Evolutionary conservation across 2,329 filamentous ascomycete species (phyloP), one percentile per base, ranked within the genome.

Genomic region (Ceratocystis alfenasii): DNA sequence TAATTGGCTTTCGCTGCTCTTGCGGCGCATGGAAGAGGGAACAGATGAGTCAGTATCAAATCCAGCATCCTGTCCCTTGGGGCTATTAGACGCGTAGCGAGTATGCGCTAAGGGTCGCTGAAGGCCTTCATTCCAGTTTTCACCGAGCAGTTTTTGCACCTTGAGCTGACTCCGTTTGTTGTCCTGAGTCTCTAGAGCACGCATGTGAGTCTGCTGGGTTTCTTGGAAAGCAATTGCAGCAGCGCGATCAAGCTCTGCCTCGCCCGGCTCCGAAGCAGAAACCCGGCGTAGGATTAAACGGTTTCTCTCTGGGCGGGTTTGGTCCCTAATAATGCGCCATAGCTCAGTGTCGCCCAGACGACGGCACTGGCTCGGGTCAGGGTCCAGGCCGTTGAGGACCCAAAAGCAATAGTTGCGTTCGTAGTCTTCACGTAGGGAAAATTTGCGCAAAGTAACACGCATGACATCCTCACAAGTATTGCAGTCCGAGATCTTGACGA

Each of bases 321-420:
- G 83, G 71, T 96, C 91, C 72, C 90, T 91, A 75, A 95, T 95
- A 65, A 97, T 89, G 68, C 90, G 86, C 81, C 94, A 89, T 10
- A 99, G 79, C 74, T 99, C 94, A 3, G 85, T 87, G 72, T 99
- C 94, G 44, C 87, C 87, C 48, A 97, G 80, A 62, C 89, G 86
- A 68, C 91, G 86, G 74, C 90, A 95, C 72, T 91, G 86, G 62
- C 82, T 83, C 36, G 90, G 87, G 70, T 94, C 87, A 1, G 92
- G 87, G 61, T 96, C 90, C 48, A 90, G 79, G 63, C 92, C 93
- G 70, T 90, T 87, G 67, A 97, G 80, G 0, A 96, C 87, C 80
- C 94, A 97, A 77, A 99, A 97, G 78, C 92, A 96, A 77, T 96
- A 97, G 72, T 95, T 96, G 71, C 91, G 85, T 74, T 94, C 89